Conservation (phyloP, 1,284 basidiomycete genomes). For the Ceratobasidium sp. region DNA sequence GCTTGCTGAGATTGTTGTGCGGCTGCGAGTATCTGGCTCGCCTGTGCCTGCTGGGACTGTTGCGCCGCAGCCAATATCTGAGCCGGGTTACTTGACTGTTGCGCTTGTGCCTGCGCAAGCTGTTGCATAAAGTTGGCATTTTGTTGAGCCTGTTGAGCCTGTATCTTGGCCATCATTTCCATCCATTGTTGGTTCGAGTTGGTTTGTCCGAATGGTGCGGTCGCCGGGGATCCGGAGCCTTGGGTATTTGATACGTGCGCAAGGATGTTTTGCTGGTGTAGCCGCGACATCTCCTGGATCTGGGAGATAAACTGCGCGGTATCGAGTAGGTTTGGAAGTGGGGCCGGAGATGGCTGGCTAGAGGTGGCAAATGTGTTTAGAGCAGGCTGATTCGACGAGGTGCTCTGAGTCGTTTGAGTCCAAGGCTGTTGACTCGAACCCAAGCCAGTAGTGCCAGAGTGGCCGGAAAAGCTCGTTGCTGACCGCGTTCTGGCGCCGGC, state of each 20-base stretch:
- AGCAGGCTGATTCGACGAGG: too few species aligned
- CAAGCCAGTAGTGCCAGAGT: neutral
- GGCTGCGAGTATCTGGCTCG: constrained; percentile 9
- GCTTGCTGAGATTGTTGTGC: constrained; percentile 27
- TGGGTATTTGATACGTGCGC: neutral
- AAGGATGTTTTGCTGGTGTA: too few species aligned
- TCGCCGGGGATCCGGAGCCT: neutral
- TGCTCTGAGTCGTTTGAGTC: too few species aligned
- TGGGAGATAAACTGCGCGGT: too few species aligned
- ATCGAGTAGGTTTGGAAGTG: too few species aligned
- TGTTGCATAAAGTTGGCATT: neutral
- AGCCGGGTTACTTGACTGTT: neutral
- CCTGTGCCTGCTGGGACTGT: neutral
- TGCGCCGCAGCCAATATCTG: neutral
- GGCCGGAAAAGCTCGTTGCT: neutral
- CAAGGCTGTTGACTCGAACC: too few species aligned
- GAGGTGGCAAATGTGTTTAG: too few species aligned
- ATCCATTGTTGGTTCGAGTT: neutral
- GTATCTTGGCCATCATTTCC: neutral
- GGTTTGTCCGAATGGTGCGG: neutral
- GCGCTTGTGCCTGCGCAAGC: neutral
- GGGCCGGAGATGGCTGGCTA: too few species aligned
- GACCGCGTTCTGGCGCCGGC: neutral
- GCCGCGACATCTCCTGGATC: too few species aligned
- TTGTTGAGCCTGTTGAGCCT: neutral